These are phyloP conservation scores for Lentinula boryana DNA, from an alignment of 768 basidiomycete genomes.

Conservation along the genomic window DNA sequence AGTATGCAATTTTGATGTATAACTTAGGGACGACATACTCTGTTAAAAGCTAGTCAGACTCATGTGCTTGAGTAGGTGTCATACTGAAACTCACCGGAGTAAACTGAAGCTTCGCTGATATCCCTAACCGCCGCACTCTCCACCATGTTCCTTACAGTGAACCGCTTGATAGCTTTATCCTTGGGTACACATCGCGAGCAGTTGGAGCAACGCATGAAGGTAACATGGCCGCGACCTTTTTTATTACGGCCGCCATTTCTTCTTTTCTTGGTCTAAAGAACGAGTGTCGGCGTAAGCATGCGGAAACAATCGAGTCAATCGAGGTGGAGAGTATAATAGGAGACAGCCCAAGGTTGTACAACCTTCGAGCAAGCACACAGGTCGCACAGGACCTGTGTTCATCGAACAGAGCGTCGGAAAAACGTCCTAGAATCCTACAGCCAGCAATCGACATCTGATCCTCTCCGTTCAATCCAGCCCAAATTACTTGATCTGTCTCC, in stretches of 20 bases:
- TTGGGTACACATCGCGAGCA: conserved; percentile 97
- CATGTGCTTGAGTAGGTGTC: not conserved
- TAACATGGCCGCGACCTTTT: conserved; percentile 96
- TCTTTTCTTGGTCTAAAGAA: conserved; percentile 93
- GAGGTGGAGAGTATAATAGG: not conserved
- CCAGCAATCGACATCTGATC: not conserved
- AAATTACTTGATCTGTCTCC: not conserved
- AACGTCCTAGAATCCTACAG: not conserved
- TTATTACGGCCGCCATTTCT: conserved; percentile 99
- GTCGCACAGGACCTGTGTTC: not conserved
- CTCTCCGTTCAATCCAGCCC: not conserved
- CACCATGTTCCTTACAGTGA: conserved; percentile 99
- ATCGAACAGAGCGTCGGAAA: not conserved
- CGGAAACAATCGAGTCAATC: not conserved
- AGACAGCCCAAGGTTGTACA: not conserved
- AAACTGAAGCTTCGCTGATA: conserved; percentile 93
- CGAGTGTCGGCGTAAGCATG: not conserved
- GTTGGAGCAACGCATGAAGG: conserved; percentile 96
- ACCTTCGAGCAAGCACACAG: not conserved
- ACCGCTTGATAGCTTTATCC: conserved; percentile 99
- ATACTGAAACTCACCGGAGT: conserved; percentile 58
- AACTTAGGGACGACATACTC: conserved; percentile 96
- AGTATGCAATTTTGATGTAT: conserved; percentile 98
- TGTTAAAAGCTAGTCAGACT: conserved; percentile 21
- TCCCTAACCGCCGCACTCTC: conserved; percentile 98